phyloP scores from a whole-genome alignment of 257 asterid species.

The Ehretia macrophylla region DNA sequence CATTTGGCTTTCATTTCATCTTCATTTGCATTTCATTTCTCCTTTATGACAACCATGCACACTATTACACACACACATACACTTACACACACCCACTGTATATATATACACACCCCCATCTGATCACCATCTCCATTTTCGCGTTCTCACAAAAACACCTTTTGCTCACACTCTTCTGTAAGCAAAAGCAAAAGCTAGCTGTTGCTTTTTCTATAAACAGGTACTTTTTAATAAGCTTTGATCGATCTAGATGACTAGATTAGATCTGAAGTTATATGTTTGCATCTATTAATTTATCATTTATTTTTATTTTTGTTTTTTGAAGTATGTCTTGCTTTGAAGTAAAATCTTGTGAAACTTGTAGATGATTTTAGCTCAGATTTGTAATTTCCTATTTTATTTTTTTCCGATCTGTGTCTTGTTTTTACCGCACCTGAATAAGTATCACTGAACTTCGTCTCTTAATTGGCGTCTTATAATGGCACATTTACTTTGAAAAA shows the following conservation, averaged over 20 bases:
- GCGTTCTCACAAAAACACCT: not conserved
- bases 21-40: not conserved
- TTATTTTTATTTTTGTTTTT: not conserved
- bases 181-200: not conserved
- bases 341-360: not conserved
- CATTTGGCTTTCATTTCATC: not conserved
- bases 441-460: no score
- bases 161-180: not conserved
- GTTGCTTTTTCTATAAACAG: not conserved
- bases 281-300: not conserved
- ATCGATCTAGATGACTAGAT: no score
- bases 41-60: not conserved
- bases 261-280: not conserved
- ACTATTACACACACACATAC: not conserved
- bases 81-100: not conserved
- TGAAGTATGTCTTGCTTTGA: no score
- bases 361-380: not conserved
- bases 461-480: no score
- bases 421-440: no score
- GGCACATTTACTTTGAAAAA: no score
- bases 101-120: not conserved
- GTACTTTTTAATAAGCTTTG: not conserved
- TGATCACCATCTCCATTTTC: not conserved
- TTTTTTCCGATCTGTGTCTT: no score
- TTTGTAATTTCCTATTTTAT: no score